phyloP scores from a whole-genome alignment of 2,329 filamentous ascomycete species.

The Dactylellina drechsleri region DNA sequence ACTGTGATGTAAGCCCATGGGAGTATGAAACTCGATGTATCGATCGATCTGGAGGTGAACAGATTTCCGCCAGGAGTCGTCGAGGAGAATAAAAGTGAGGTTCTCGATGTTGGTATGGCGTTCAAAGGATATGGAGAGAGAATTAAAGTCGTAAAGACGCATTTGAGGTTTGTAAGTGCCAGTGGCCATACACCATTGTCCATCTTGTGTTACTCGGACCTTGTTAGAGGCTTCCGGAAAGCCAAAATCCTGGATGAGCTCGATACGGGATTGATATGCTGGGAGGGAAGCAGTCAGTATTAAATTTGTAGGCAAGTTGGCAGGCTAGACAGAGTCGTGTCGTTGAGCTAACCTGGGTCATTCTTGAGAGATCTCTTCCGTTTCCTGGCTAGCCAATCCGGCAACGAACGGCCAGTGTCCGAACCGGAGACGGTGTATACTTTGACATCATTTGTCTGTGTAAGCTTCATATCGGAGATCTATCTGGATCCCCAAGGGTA shows the following conservation, averaged over 20 bases:
- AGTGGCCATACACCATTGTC: constrained; percentile 96
- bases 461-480: constrained; percentile 74
- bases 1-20: constrained; percentile 84
- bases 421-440: constrained; percentile 96
- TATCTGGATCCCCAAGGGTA: constrained; percentile 3
- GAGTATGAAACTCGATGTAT: constrained; percentile 90
- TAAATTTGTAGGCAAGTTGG: not conserved
- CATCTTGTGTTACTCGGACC: constrained; percentile 90
- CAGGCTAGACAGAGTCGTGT: constrained; percentile 55
- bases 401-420: constrained; percentile 84
- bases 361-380: constrained; percentile 91
- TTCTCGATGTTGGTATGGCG: constrained; percentile 93
- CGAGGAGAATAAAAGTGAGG: constrained; percentile 87
- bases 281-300: constrained; percentile 59
- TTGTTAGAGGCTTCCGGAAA: constrained; percentile 96
- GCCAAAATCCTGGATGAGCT: constrained; percentile 95
- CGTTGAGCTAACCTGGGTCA: constrained; percentile 64
- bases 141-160: constrained; percentile 92
- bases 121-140: constrained; percentile 91
- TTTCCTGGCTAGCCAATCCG: constrained; percentile 92
- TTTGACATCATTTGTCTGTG: constrained; percentile 81
- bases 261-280: constrained; percentile 92
- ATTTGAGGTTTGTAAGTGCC: constrained; percentile 82
- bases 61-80: constrained; percentile 91
- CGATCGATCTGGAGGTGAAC: constrained; percentile 92